phyloP scores from a whole-genome alignment of 2,329 filamentous ascomycete species.

The Ceratocystis alfenasii region DNA sequence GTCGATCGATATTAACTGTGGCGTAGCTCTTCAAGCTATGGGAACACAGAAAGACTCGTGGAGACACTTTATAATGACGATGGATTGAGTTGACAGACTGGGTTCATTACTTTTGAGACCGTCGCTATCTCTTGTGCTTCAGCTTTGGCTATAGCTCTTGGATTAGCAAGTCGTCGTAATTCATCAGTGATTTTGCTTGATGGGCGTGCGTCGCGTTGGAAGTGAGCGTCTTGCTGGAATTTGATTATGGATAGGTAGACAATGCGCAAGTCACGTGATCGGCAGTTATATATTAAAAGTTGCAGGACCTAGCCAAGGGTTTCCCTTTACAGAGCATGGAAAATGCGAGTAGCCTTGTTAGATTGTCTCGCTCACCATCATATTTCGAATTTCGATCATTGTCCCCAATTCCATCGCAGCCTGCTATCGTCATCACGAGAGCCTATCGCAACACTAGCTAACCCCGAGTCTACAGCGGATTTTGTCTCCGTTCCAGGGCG shows the following conservation, averaged over 20 bases:
- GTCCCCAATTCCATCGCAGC: too few species aligned
- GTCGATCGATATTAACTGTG: not conserved
- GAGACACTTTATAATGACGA: not conserved
- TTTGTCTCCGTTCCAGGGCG: not conserved
- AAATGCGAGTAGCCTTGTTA: too few species aligned
- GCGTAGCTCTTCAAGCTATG: slow-evolving; percentile 4
- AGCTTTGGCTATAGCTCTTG: not conserved
- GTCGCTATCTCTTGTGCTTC: not conserved
- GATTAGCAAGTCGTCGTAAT: slow-evolving; percentile 3
- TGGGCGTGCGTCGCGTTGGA: slow-evolving; percentile 3
- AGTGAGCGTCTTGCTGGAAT: not conserved
- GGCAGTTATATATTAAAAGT: not conserved
- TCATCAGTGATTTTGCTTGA: not conserved
- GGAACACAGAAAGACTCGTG: not conserved
- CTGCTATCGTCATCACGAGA: not conserved
- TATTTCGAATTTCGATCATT: too few species aligned
- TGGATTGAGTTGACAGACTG: not conserved
- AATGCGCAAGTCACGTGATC: not conserved
- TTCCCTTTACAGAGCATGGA: not conserved
- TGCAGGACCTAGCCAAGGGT: not conserved
- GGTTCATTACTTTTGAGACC: not conserved
- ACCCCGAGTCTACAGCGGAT: not conserved
- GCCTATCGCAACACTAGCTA: not conserved
- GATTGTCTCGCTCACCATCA: too few species aligned
- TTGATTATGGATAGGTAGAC: not conserved